Evolutionary conservation across 2,329 filamentous ascomycete species (phyloP).

Genomic region (Aspergillus awamori): DNA sequence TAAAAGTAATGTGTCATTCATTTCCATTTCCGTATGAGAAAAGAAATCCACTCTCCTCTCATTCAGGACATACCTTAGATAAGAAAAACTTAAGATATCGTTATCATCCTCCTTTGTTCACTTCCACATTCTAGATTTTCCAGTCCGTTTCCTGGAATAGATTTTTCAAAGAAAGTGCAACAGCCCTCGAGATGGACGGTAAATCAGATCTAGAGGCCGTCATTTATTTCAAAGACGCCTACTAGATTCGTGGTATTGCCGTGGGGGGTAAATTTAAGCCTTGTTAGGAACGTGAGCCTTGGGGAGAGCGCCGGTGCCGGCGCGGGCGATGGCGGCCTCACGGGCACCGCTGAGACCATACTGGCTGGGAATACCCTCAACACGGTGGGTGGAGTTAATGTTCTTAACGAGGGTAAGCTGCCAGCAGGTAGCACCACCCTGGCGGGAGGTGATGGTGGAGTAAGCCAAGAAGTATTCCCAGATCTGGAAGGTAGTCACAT

Average conservation of each 20-base stretch:
- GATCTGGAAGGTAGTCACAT: constrained; percentile 56
- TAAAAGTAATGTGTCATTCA: constrained; percentile 11
- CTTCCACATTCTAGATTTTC: neutral
- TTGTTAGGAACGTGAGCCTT: constrained; percentile 39
- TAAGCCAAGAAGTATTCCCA: constrained; percentile 92
- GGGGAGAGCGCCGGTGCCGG: constrained; percentile 39
- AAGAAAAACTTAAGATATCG: neutral
- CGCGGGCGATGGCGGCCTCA: constrained; percentile 44
- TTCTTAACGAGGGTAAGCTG: constrained; percentile 89
- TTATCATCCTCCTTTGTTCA: neutral
- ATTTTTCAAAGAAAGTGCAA: neutral
- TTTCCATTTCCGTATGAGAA: neutral
- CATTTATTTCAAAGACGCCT: neutral
- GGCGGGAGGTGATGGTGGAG: constrained; percentile 80
- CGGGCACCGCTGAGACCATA: constrained; percentile 70
- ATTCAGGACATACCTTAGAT: neutral
- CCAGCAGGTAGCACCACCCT: constrained; percentile 82
- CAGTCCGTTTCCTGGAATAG: neutral
- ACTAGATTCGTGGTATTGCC: neutral
- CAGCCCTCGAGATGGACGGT: neutral
- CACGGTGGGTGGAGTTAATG: constrained; percentile 80
- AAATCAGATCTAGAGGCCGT: too few species aligned
- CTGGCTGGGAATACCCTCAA: constrained; percentile 72
- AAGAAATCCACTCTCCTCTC: neutral
- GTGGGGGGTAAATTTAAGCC: constrained; percentile 24